phyloP scores from a whole-genome alignment of 495 filamentous ascomycete species.

The Hypoxylon subgilvum region DNA sequence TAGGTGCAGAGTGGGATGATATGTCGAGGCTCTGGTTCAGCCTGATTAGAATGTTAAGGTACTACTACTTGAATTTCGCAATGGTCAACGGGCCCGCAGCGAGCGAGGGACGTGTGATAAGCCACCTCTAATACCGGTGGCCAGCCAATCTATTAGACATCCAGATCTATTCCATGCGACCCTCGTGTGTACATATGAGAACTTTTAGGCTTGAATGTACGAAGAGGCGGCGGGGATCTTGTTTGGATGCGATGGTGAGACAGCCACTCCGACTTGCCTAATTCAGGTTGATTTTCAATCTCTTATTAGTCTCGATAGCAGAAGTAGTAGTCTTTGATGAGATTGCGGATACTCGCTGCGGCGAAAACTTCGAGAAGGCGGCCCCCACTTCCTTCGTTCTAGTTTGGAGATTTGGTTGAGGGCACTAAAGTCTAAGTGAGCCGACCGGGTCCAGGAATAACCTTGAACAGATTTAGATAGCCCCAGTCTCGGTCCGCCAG shows the following conservation, averaged over 20 bases:
- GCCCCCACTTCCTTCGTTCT: slow-evolving; percentile 29
- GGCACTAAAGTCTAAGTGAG: slow-evolving; percentile 8
- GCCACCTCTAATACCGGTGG: not conserved
- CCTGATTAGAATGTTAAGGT: slow-evolving; percentile 20
- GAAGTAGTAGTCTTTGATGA: slow-evolving; percentile 10
- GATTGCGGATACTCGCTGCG: slow-evolving; percentile 12
- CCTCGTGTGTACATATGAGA: not conserved
- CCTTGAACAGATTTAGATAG: slow-evolving; percentile 21
- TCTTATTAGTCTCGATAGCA: slow-evolving; percentile 22
- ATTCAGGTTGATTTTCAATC: slow-evolving; percentile 25
- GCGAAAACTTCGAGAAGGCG: slow-evolving; percentile 37
- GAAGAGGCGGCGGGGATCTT: slow-evolving; percentile 2
- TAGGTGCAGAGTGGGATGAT: slow-evolving; percentile 25
- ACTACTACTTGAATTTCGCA: too few species aligned
- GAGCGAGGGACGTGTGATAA: not conserved
- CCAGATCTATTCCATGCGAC: slow-evolving; percentile 1
- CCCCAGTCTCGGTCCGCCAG: slow-evolving; percentile 35
- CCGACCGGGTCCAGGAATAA: slow-evolving; percentile 29
- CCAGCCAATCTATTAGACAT: slow-evolving; percentile 2
- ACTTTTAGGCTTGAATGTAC: slow-evolving; percentile 1
- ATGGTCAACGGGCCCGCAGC: slow-evolving; percentile 2
- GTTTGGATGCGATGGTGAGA: slow-evolving; percentile 26
- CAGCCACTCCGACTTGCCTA: slow-evolving; percentile 35
- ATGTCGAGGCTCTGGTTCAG: slow-evolving; percentile 33
- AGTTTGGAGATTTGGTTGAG: slow-evolving; percentile 8